Evolutionary conservation across 2,329 filamentous ascomycete species (phyloP).

Genomic region (Ramichloridium luteum): DNA sequence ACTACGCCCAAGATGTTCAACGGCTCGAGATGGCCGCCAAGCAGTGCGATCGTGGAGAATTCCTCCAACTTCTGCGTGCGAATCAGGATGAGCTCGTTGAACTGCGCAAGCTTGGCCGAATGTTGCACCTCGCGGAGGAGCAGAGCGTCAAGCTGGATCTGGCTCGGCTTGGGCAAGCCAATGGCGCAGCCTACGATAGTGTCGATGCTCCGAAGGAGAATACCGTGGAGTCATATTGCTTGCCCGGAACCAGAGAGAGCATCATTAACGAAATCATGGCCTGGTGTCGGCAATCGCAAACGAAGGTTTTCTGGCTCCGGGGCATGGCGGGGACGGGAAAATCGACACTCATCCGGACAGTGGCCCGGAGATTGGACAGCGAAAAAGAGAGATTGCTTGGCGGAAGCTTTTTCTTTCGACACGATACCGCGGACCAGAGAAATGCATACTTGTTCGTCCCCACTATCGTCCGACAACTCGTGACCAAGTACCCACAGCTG

Average conservation of each 20-base stretch:
- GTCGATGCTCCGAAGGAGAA: too few relatives aligned
- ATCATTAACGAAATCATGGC: neutral
- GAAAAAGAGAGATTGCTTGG: neutral
- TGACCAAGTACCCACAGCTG: constrained; percentile 3
- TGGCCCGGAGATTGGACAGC: neutral
- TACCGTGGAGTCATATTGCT: neutral
- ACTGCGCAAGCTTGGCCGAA: too few relatives aligned
- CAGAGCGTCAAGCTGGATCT: too few relatives aligned
- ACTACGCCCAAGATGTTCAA: too few relatives aligned
- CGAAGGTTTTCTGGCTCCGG: constrained; percentile 2
- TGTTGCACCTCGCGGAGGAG: too few relatives aligned
- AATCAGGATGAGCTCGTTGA: too few relatives aligned
- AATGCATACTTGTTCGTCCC: constrained; percentile 8
- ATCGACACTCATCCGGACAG: constrained; percentile 1
- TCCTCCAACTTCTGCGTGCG: too few relatives aligned
- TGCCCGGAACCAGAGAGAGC: neutral
- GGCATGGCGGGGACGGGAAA: constrained; percentile 5
- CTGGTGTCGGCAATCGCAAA: neutral
- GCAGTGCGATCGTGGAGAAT: too few relatives aligned
- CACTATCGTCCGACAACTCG: constrained; percentile 9
- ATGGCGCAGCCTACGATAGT: neutral
- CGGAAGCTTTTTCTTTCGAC: constrained; percentile 18
- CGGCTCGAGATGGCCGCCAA: too few relatives aligned
- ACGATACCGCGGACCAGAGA: constrained; percentile 7
- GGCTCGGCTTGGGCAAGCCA: neutral